Evolutionary conservation across 257 asterid genomes (phyloP).

Genomic region (Cordia subcordata): DNA sequence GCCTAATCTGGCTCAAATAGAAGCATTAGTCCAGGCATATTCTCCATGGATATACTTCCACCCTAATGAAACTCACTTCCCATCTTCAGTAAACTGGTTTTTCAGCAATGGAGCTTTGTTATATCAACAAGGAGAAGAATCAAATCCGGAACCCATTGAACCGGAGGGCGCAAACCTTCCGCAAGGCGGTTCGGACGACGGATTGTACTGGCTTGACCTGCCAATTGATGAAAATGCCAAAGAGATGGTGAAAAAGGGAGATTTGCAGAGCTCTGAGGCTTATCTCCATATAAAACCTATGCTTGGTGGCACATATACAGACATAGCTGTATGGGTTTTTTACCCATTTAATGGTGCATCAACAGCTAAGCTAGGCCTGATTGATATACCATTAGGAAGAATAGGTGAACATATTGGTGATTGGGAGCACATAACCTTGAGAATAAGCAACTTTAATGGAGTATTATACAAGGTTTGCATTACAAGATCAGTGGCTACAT

Average conservation of each 20-base stretch:
- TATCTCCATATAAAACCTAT: conserved; percentile 33
- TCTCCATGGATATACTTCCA: conserved; percentile 31
- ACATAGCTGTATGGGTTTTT: conserved; percentile 29
- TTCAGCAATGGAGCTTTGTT: conserved; percentile 27
- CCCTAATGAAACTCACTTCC: conserved; percentile 24
- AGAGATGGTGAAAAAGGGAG: conserved; percentile 27
- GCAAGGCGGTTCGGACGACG: conserved; percentile 26
- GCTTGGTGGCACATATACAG: conserved; percentile 29
- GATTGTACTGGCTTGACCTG: conserved; percentile 30
- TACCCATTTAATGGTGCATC: conserved; percentile 38
- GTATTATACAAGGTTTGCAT: conserved; percentile 18
- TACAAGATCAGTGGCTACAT: no score
- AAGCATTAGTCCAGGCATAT: conserved; percentile 24
- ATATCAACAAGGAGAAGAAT: conserved; percentile 18
- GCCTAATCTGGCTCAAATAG: conserved; percentile 30
- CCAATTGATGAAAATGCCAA: conserved; percentile 15
- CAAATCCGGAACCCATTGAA: conserved; percentile 11
- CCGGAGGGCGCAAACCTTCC: conserved; percentile 31
- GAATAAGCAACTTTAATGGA: conserved; percentile 32
- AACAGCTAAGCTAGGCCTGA: conserved; percentile 21
- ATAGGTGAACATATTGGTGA: conserved; percentile 39
- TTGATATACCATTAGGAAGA: conserved; percentile 19
- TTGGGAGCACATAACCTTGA: conserved; percentile 40
- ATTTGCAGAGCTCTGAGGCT: conserved; percentile 16
- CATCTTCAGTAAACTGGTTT: conserved; percentile 34